Evolutionary conservation across 352 stramenopile genomes (phyloP), one percentile per base, ranked within the genome.

Genomic region (Phytophthora podocarpi): DNA sequence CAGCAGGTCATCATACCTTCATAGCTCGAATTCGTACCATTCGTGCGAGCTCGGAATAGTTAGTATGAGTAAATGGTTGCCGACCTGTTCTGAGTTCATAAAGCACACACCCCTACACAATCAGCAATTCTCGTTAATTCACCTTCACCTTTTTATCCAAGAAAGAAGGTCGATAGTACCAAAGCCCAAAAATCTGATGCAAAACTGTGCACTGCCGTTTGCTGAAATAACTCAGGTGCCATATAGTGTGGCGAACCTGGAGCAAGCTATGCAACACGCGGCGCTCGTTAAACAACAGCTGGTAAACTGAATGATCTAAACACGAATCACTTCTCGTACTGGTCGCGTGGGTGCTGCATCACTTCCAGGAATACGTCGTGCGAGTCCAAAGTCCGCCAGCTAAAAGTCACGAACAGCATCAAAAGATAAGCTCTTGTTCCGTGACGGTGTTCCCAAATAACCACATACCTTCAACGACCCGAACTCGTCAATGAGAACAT

Each of bases 401-500:
- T 95, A 53, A n/a, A 43, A 21, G 28, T 34, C 13, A 13, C n/a
- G n/a, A n/a, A n/a, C n/a, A n/a, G n/a, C n/a, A n/a, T n/a, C n/a
- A n/a, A n/a, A n/a, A n/a, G n/a, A n/a, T n/a, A n/a, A n/a, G n/a
- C n/a, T 18, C 3, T 45, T 30, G 7, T 45, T 15, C 12, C 37
- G 37, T n/a, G 7, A n/a, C 37, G 4, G 26, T n/a, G 0, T 30
- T 8, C 2, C 2, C 37, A 45, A 26, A 15, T 28, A 40, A 20
- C 3, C 27, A 61, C 49, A 4, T 11, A 87, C 82, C 70, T 97
- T 98, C 2, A 97, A 70, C 18, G 95, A 95, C 8, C 93, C 93
- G 50, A 92, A 97, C 52, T 98, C 92, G 55, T 98, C 93, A 35
- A 98, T 90, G 15, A 98, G 76, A 10, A 98, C 72, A 53, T 97